Conservation (phyloP, 129 eudicot species). For the Flaveria sonorensis region DNA sequence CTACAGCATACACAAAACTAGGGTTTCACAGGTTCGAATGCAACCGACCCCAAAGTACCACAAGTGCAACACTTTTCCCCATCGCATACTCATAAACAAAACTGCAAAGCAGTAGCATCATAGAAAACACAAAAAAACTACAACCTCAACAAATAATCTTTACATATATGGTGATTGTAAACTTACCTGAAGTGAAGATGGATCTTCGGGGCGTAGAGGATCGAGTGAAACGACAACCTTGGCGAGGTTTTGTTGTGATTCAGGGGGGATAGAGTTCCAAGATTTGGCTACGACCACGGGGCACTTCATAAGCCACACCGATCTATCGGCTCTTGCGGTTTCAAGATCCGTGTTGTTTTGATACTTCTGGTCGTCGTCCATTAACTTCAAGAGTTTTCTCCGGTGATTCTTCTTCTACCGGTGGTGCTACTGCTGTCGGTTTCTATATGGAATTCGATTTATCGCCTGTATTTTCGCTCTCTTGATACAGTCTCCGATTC, state of each 20-base stretch:
- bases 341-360: slow-evolving; percentile 39
- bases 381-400: neutral
- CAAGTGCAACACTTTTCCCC: neutral
- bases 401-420: neutral
- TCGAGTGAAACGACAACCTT: slow-evolving; percentile 76
- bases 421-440: no score
- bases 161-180: neutral
- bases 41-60: neutral
- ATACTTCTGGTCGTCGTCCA: slow-evolving; percentile 27
- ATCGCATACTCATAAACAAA: neutral
- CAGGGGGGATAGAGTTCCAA: slow-evolving; percentile 55
- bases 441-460: neutral
- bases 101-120: neutral
- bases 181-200: slow-evolving; percentile 54
- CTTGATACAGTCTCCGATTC: no score
- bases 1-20: neutral
- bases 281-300: slow-evolving; percentile 76
- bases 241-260: slow-evolving; percentile 59
- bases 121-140: neutral
- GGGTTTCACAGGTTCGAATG: neutral
- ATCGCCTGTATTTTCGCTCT: no score
- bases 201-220: slow-evolving; percentile 50
- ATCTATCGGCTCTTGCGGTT: slow-evolving; percentile 61
- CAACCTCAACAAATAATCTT: neutral
- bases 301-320: slow-evolving; percentile 97